Base-by-base conservation (phyloP, 1,139 yeast species). In the Geotrichum macrosporum region DNA sequence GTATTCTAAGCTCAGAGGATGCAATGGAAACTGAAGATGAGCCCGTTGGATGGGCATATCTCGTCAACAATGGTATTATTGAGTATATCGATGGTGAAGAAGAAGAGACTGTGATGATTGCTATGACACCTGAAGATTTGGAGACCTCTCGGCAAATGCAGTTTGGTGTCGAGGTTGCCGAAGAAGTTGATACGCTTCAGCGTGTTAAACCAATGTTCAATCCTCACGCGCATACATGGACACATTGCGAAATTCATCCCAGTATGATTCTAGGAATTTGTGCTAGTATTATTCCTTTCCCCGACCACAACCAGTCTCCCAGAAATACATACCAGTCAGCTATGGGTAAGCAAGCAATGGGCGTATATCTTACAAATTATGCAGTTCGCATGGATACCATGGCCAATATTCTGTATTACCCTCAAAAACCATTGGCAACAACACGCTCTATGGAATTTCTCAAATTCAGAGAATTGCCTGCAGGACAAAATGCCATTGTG, bases 341-440 rank as follows among this genome's bases (percentile, higher is more conserved):
- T 55, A 92, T 92, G 98, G 98, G 98, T 80, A 92, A 92, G 70
- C 99, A 92, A 72, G 99, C 99, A 51, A 92, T 92, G 98, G 99
- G 99, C 65, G 98, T 94, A n/a, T 89, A 87, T 68, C 76, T 92
- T 62, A 92, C 98, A 4, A 92, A 92, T 64, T 94, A 92, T 66
- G 78, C 84, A 48, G 96, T 89, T 44, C 86, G 99, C 72, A 92
- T 92, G 98, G 99, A 92, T 69, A 92, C 98, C 3, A 92, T 94
- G 98, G 96, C 98, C 13, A 92, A 92, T 61, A 89, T 92, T 61
- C 75, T 92, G 57, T 94, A 94, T 65, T 92, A 92, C 62, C 99
- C 99, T 39, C 99, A 92, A 67, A 94, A 92, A 67, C 98, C 99
- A n/a, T 73, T 92, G 63, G 99, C 97, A 44, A 94, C 97, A 29